These are phyloP conservation scores for Oehlia diaphana DNA, from an alignment of 192 early-diverging fungal species.

Conservation along the genomic window DNA sequence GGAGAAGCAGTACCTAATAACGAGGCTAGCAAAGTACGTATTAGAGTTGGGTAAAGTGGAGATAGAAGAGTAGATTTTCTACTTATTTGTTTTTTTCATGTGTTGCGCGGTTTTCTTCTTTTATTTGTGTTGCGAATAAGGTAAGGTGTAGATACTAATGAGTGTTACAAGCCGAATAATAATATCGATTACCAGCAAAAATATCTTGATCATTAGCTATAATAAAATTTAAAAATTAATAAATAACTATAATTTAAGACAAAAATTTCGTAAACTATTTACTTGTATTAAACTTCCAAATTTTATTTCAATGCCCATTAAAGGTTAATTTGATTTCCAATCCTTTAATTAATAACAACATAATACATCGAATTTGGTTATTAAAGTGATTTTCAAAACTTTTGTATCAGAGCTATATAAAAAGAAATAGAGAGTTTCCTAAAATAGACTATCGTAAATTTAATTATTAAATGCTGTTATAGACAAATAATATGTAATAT, in stretches of 20 bases:
- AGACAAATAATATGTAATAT: background rate
- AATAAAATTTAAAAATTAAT: background rate
- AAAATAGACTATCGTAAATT: background rate
- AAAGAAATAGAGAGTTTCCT: background rate
- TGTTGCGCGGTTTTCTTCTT: no score
- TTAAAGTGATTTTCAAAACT: conserved; percentile 9
- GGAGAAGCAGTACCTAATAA: no score
- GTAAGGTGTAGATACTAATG: no score
- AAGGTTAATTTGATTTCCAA: background rate
- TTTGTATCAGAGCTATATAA: background rate
- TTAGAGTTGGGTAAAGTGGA: no score
- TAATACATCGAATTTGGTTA: background rate
- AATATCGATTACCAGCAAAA: background rate
- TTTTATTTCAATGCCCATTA: background rate
- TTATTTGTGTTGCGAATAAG: no score
- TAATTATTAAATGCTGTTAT: background rate
- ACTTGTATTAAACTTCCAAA: background rate
- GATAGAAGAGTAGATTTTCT: no score
- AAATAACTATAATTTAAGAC: no score
- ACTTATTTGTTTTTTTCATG: no score
- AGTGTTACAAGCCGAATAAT: no score
- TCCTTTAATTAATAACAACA: background rate
- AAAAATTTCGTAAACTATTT: no score
- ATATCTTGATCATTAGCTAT: background rate
- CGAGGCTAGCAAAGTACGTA: no score